These are phyloP conservation scores for Verticillium klebahnii DNA, from an alignment of 2,329 filamentous ascomycete species.

Conservation along the genomic window DNA sequence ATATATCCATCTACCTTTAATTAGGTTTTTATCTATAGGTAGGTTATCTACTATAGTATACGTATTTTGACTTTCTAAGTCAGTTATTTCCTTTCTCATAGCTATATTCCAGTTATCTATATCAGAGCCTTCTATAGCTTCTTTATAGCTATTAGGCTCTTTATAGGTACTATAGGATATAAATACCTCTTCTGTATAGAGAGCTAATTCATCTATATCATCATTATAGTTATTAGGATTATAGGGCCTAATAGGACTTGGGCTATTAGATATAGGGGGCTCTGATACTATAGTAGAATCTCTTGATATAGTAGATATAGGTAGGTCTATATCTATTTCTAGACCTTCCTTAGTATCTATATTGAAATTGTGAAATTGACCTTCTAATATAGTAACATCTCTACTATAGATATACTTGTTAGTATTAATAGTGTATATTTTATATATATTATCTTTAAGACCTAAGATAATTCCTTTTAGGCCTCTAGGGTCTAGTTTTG, in stretches of 20 bases:
- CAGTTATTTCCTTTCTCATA: neutral
- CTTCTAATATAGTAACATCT: neutral
- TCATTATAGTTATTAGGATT: constrained; percentile 1
- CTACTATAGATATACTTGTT: neutral
- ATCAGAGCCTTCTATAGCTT: neutral
- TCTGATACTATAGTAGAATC: neutral
- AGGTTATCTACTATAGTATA: neutral
- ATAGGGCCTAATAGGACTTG: neutral
- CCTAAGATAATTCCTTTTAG: constrained; percentile 2
- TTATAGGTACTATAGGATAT: constrained; percentile 1
- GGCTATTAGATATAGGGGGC: too few relatives aligned
- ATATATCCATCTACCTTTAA: neutral
- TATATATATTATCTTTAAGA: constrained; percentile 5
- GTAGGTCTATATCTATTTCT: neutral
- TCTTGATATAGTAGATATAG: constrained; percentile 1
- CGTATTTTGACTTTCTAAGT: neutral
- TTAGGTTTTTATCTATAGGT: neutral
- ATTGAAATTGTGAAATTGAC: neutral
- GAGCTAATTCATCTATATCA: constrained; percentile 1
- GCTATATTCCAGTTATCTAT: neutral
- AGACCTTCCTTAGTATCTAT: neutral
- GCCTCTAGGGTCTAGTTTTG: neutral
- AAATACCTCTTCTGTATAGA: neutral
- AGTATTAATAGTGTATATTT: constrained; percentile 5
- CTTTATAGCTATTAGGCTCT: neutral